Evolutionary conservation across 2,329 filamentous ascomycete genomes (phyloP).

Genomic region (Diplocarpon mali): DNA sequence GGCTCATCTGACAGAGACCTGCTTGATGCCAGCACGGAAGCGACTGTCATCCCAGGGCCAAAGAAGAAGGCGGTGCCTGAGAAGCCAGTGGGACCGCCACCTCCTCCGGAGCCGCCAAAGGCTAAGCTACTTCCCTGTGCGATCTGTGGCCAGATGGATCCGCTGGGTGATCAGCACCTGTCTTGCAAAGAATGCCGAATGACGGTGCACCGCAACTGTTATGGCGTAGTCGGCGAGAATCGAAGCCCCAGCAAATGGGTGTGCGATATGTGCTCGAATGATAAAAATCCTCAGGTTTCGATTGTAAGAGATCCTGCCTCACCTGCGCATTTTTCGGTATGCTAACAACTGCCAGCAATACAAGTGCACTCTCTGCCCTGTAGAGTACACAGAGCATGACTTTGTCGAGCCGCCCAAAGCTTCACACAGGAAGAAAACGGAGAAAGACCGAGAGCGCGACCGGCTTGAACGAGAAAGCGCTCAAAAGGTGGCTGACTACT

Average conservation of each 20-base stretch:
- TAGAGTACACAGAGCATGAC: constrained; percentile 71
- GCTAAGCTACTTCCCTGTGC: constrained; percentile 73
- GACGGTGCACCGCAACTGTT: constrained; percentile 85
- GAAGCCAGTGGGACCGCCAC: constrained; percentile 55
- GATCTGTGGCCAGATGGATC: constrained; percentile 67
- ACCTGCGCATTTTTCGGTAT: no score
- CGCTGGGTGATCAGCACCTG: constrained; percentile 58
- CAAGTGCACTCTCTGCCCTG: constrained; percentile 83
- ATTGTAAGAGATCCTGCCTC: constrained; percentile 57
- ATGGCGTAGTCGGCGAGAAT: constrained; percentile 63
- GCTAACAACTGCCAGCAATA: constrained; percentile 49
- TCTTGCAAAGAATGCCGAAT: constrained; percentile 81
- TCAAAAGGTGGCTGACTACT: constrained; percentile 67
- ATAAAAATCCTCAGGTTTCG: constrained; percentile 85
- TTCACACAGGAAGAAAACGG: constrained; percentile 78
- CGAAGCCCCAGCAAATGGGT: constrained; percentile 72
- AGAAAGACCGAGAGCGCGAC: constrained; percentile 85
- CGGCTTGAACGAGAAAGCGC: constrained; percentile 75
- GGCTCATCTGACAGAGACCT: constrained; percentile 33
- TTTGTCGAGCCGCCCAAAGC: constrained; percentile 73
- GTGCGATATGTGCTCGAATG: constrained; percentile 92
- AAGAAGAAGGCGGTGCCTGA: constrained; percentile 38
- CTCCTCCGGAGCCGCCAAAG: constrained; percentile 67
- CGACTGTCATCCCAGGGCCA: constrained; percentile 27
- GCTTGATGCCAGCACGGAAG: constrained; percentile 3